Percentiles rank a stretch among this genome's conserved stretches.
phyloP scores from a whole-genome alignment of 768 basidiomycete genomes.

The Boletus reticuloceps region DNA sequence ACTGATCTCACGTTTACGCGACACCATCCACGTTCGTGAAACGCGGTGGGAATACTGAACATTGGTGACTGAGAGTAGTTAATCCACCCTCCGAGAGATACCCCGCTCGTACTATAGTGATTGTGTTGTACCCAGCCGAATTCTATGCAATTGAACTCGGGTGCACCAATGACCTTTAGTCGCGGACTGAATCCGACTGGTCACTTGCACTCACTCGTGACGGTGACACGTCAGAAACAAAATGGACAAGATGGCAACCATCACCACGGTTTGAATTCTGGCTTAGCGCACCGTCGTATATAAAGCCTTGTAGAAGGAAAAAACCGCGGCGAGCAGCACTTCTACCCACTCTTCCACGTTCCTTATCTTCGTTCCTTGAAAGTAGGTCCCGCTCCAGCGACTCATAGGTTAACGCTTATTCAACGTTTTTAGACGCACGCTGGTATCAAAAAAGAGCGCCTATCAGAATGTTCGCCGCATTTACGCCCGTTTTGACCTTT shows the following conservation, averaged over 20 bases:
- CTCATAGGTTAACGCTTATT: too few relatives aligned
- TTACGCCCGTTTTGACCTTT: slow-evolving; percentile 11
- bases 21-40: not conserved
- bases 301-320: too few relatives aligned
- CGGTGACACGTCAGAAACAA: not conserved
- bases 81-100: not conserved
- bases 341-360: slow-evolving; percentile 2
- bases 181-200: not conserved
- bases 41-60: not conserved
- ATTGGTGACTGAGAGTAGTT: not conserved
- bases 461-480: slow-evolving; percentile 16
- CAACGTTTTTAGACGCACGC: not conserved
- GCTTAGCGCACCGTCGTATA: not conserved
- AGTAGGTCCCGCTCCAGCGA: not conserved
- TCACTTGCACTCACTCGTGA: too few relatives aligned
- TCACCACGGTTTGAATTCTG: not conserved
- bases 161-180: not conserved
- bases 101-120: not conserved
- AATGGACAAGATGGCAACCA: slow-evolving; percentile 3
- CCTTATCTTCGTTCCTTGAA: slow-evolving; percentile 6
- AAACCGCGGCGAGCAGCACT: not conserved
- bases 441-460: slow-evolving; percentile 1
- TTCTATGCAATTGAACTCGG: not conserved
- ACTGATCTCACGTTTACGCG: not conserved
- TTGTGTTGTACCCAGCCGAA: not conserved